A percentile compares a stretch with the other conserved stretches of the same genome.
These are phyloP conservation scores for Phyllosticta citriasiana DNA, from an alignment of 2,329 filamentous ascomycete genomes.

Conservation along the genomic window DNA sequence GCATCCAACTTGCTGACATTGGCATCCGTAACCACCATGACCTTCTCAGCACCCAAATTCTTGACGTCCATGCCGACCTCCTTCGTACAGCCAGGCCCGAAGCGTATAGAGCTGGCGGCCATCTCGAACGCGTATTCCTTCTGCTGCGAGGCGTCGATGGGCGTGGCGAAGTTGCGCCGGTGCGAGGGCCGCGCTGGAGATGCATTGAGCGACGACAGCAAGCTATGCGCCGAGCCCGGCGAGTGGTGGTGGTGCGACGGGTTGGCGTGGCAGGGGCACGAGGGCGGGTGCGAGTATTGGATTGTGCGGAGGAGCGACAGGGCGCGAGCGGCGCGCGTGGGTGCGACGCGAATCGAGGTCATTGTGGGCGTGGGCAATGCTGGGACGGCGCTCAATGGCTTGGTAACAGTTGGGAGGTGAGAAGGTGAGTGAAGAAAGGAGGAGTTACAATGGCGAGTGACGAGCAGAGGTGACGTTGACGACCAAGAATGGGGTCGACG, in stretches of 20 bases:
- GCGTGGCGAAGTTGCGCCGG: constrained; percentile 60
- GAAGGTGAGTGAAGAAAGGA: too few species aligned
- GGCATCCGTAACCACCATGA: constrained; percentile 83
- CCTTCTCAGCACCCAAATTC: constrained; percentile 78
- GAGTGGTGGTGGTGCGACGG: constrained; percentile 61
- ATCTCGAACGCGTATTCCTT: constrained; percentile 99
- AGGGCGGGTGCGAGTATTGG: constrained; percentile 78
- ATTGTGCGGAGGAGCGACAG: constrained; percentile 74
- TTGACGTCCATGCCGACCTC: constrained; percentile 97
- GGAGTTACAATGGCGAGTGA: background rate
- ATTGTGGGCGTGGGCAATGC: background rate
- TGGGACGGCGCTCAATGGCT: background rate
- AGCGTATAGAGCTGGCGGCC: constrained; percentile 90
- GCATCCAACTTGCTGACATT: constrained; percentile 75
- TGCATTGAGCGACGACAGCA: constrained; percentile 15
- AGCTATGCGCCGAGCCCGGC: constrained; percentile 25
- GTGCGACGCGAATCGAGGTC: constrained; percentile 29
- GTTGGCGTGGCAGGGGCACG: constrained; percentile 88
- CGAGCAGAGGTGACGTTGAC: background rate
- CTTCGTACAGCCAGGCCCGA: constrained; percentile 84
- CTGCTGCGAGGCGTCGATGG: constrained; percentile 57
- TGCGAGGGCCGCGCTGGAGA: constrained; percentile 32
- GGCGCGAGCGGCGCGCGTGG: constrained; percentile 48
- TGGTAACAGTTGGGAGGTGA: background rate
- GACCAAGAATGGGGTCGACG: background rate